Evolutionary conservation across 805 yeast genomes (phyloP).

Genomic region (Teunomyces pallodes): DNA sequence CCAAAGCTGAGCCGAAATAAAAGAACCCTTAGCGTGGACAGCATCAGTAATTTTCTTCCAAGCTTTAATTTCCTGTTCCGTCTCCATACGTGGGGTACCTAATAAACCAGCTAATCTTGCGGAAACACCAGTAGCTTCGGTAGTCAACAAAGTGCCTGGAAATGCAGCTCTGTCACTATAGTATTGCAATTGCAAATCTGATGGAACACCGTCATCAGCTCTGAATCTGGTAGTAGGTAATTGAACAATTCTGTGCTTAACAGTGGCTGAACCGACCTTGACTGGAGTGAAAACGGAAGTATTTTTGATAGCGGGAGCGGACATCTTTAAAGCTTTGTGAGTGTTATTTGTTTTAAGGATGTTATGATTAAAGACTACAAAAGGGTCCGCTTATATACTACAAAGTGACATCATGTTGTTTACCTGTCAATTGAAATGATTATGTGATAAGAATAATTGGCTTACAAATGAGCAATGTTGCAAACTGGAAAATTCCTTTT

Average conservation of each 20-base stretch:
- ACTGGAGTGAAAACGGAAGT: conserved; percentile 44
- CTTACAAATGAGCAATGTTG: no score
- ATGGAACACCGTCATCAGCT: conserved; percentile 40
- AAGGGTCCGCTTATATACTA: no score
- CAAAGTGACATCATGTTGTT: no score
- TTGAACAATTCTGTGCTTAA: conserved; percentile 43
- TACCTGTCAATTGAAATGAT: no score
- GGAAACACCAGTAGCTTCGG: conserved; percentile 34
- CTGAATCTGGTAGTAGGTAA: conserved; percentile 55
- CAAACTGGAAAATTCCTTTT: no score
- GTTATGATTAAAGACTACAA: no score
- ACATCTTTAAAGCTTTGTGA: not conserved
- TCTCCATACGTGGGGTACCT: conserved; percentile 17
- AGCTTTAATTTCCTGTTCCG: conserved; percentile 22
- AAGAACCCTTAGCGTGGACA: conserved; percentile 14
- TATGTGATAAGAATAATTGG: no score
- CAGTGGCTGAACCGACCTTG: conserved; percentile 24
- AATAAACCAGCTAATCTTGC: conserved; percentile 32
- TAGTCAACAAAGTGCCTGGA: conserved; percentile 57
- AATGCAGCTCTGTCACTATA: conserved; percentile 54
- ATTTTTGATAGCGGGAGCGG: conserved; percentile 16
- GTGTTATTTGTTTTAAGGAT: no score
- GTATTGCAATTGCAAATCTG: conserved; percentile 49
- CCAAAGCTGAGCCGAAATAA: conserved; percentile 13
- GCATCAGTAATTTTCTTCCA: conserved; percentile 22